Percentiles rank a stretch among this genome's conserved stretches.
phyloP scores from a whole-genome alignment of 1,139 yeast genomes.

The Candida albicans region DNA sequence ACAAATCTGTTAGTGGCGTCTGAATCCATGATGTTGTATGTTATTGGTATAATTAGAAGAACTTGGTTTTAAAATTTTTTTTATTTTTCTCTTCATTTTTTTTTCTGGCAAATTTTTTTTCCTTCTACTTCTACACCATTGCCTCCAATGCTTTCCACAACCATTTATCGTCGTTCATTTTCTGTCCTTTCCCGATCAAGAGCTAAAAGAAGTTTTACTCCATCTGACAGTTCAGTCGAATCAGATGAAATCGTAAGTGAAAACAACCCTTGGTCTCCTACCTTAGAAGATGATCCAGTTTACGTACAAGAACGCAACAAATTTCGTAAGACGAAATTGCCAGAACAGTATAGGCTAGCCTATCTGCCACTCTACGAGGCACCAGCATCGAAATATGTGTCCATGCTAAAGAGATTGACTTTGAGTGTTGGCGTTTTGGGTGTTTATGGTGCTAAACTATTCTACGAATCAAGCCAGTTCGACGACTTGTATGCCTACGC shows the following conservation, averaged over 20 bases:
- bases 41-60: background rate
- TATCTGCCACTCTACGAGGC: conserved; percentile 57
- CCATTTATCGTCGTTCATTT: background rate
- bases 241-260: conserved; percentile 44
- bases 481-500: conserved; percentile 54
- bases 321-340: conserved; percentile 30
- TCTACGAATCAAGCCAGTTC: conserved; percentile 56
- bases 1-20: conserved; percentile 84
- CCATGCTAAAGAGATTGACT: conserved; percentile 53
- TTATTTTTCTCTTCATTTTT: background rate
- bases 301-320: conserved; percentile 27
- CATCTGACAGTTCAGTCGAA: conserved; percentile 38
- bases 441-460: conserved; percentile 52
- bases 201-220: conserved; percentile 23
- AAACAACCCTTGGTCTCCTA: conserved; percentile 52
- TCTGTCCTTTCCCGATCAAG: background rate
- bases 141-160: background rate
- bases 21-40: conserved; percentile 56
- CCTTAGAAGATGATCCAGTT: conserved; percentile 40
- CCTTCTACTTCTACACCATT: background rate
- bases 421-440: conserved; percentile 58
- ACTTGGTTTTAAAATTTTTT: background rate
- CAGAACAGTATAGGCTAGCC: conserved; percentile 48
- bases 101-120: background rate
- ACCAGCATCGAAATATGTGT: conserved; percentile 56